These are phyloP conservation scores for Leccinum sublutescens DNA, from an alignment of 768 basidiomycete species.

Conservation along the genomic window DNA sequence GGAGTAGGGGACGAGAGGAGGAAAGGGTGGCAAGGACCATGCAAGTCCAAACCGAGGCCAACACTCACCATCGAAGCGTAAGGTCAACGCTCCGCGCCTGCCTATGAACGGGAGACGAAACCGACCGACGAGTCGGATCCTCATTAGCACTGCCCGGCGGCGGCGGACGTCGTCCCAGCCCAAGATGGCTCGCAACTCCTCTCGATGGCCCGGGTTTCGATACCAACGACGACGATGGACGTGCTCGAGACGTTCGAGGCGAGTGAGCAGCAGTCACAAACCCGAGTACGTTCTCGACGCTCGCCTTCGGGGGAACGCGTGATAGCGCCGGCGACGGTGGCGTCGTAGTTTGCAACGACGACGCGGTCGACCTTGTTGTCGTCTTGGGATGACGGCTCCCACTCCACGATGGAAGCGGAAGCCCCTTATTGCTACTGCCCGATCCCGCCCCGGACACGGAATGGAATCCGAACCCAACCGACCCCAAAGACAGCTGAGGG, in stretches of 20 bases:
- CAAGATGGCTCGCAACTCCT: background rate
- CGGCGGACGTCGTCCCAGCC: background rate
- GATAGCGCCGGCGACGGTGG: background rate
- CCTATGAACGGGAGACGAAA: slow-evolving; percentile 5
- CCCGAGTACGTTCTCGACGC: background rate
- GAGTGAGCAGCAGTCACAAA: background rate
- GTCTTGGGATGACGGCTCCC: background rate
- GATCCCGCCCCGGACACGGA: background rate
- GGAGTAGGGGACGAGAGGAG: no score
- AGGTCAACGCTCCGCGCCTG: slow-evolving; percentile 1
- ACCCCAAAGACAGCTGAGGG: slow-evolving; percentile 11
- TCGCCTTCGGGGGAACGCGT: background rate
- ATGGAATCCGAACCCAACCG: background rate
- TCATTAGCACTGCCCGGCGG: background rate
- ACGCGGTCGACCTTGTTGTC: slow-evolving; percentile 3
- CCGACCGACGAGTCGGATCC: slow-evolving; percentile 5
- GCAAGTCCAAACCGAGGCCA: background rate
- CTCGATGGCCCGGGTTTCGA: background rate
- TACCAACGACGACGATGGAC: background rate
- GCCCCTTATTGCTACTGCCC: background rate
- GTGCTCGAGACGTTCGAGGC: background rate
- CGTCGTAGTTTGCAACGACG: background rate
- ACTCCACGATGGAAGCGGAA: slow-evolving; percentile 20
- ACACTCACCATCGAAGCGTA: background rate
- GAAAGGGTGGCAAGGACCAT: background rate